Evolutionary conservation across 2,329 filamentous ascomycete species (phyloP), one percentile per base, ranked within the genome.

Genomic region (Alternaria sp.): DNA sequence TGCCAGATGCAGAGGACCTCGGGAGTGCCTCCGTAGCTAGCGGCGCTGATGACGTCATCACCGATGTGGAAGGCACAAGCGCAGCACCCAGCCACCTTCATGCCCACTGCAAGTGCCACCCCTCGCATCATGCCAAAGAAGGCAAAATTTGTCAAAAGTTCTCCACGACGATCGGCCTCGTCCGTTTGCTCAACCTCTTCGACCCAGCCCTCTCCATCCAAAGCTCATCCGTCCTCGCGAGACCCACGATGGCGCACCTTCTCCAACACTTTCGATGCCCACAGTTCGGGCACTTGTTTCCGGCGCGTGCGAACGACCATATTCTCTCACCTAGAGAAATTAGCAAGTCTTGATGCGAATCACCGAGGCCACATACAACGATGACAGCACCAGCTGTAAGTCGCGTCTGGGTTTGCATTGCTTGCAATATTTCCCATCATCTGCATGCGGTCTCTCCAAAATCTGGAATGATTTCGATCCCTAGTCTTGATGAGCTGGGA

Each of bases 341-440:
- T 17, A 61, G 52, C 23, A 23, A 17, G 23, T 3, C 7, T 21
- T 4, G 13, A 19, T 10, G 13, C 19, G n/a, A 1, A 8, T 6
- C 0, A 15, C 5, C 1, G 3, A 30, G 11, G n/a, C 6, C 3
- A 3, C 19, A 45, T 26, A 51, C 46, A 51, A 2, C 13, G 45
- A 23, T 61, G 52, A 52, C 59, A 61, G 36, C 46, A 53, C 59
- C 52, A 61, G 10, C 28, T 61, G 25, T 61, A 61, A n/a, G 51
- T 9, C 0, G 45, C 11, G 45, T 44, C 13, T 11, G 25, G 11
- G 12, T 30, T 30, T 50, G 30, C 13, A 21, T 13, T 45, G 46
- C 52, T 51, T 21, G 25, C 3, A 15, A 23, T 19, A 23, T 61
- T 61, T 25, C 59, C 59, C 59, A 61, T 61, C 3, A 25, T 4